Percentiles rank a stretch among this genome's conserved stretches.
Evolutionary conservation across 1,139 yeast genomes (phyloP).

Genomic region (Geotrichum reessii): DNA sequence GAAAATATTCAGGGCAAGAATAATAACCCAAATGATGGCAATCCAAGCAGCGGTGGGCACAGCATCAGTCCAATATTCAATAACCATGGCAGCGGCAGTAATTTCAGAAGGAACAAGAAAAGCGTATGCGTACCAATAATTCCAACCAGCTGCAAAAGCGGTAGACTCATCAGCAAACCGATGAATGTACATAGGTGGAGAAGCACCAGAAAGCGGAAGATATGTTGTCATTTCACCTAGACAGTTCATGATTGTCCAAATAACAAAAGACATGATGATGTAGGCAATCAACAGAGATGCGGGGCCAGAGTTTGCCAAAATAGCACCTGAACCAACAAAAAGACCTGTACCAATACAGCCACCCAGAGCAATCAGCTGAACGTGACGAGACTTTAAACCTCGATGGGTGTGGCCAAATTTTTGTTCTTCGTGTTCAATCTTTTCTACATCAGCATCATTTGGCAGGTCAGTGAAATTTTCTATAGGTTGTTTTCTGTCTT

Average conservation of each 20-base stretch:
- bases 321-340: conserved; percentile 62
- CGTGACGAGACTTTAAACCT: conserved; percentile 53
- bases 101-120: conserved; percentile 63
- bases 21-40: conserved; percentile 55
- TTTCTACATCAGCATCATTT: not conserved
- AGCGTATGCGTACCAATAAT: conserved; percentile 87
- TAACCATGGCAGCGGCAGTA: conserved; percentile 71
- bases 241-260: conserved; percentile 53
- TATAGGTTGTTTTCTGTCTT: not conserved
- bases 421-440: not conserved
- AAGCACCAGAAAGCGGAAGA: conserved; percentile 41
- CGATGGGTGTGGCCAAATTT: conserved; percentile 30
- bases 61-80: conserved; percentile 65
- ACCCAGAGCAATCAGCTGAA: conserved; percentile 83
- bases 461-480: not conserved
- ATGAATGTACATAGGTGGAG: conserved; percentile 29
- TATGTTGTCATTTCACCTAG: conserved; percentile 59
- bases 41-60: conserved; percentile 80
- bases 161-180: conserved; percentile 48
- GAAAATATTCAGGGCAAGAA: conserved; percentile 49
- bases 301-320: conserved; percentile 57
- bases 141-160: conserved; percentile 78
- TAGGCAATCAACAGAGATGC: conserved; percentile 58
- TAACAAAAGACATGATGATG: conserved; percentile 46
- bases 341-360: conserved; percentile 80